Evolutionary conservation across 139 green algal species (phyloP), one percentile per base, ranked within the genome.

Genomic region (Tetradesmus lagerheimii): DNA sequence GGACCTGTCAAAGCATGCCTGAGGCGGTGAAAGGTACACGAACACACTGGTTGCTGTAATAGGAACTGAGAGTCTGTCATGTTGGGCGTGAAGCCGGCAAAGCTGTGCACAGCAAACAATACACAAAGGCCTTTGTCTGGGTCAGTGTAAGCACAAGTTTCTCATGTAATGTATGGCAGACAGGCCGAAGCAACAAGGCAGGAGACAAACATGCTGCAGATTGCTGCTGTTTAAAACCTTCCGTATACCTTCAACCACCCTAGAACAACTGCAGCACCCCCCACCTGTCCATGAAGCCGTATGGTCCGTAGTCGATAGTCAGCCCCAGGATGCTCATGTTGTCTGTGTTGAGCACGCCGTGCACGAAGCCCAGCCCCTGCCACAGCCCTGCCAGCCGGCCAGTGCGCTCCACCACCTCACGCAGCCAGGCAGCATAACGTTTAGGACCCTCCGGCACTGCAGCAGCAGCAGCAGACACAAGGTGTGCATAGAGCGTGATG

Each of bases 311-410:
- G 85, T 96, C 92, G n/a, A 95, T 94, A 0, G 92, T 94, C 41
- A 95, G 80, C 1, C 93, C 93, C 82, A 94, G 80, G 25, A 93
- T 86, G 81, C 89, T 95, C 96, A 99, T 98, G 97, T 99, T 99
- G 95, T 99, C 98, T 0, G 98, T 99, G 94, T 99, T 99, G 76
- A 99, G 95, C 87, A 99, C 98, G 29, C 94, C 95, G 83, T 98
- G 97, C 43, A 97, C 94, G 91, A 98, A 99, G 45, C 97, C 96
- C 15, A 98, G 90, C 12, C 91, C 39, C 90, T 99, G 97, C 97
- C 98, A 99, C 64, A 87, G 67, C 5, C 95, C 96, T 50, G 98
- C 96, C 38, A 99, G 92, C n/a, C 77, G 66, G 0, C 76, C 98
- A 0, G 98, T 99, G 35, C 97, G 92, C 74, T 94, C 50, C 2